A percentile compares a stretch with the other conserved stretches of the same genome.
phyloP scores from a whole-genome alignment of 2,329 filamentous ascomycete species.

The Coniochaeta sp. region DNA sequence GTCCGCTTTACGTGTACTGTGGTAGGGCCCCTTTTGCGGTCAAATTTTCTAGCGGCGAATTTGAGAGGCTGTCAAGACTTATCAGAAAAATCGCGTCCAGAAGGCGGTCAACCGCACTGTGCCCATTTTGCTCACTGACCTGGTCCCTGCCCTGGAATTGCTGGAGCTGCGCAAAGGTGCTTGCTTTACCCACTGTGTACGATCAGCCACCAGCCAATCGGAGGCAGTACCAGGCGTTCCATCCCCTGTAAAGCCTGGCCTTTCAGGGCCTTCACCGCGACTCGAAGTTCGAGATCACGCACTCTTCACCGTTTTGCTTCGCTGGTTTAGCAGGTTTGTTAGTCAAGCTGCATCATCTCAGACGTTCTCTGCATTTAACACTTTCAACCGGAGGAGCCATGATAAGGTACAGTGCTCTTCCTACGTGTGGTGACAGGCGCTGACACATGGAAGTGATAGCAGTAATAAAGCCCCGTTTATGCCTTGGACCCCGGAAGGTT shows the following conservation, averaged over 20 bases:
- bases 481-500: background rate
- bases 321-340: background rate
- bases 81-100: background rate
- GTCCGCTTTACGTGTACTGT: too few relatives aligned
- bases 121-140: too few relatives aligned
- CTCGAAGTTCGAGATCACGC: background rate
- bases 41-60: background rate
- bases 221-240: background rate
- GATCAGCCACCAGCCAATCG: background rate
- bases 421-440: too few relatives aligned
- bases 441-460: too few relatives aligned
- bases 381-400: too few relatives aligned
- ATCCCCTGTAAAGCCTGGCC: background rate
- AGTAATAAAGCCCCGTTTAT: too few relatives aligned
- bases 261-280: background rate
- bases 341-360: conserved; percentile 1
- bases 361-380: background rate
- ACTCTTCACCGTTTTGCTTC: background rate
- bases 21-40: background rate
- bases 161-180: background rate
- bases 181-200: too few relatives aligned
- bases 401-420: too few relatives aligned
- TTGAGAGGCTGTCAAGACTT: background rate
- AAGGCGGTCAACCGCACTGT: background rate
- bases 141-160: background rate